Conservation (phyloP, 1,284 basidiomycete genomes). For the Ustilago trichophora region DNA sequence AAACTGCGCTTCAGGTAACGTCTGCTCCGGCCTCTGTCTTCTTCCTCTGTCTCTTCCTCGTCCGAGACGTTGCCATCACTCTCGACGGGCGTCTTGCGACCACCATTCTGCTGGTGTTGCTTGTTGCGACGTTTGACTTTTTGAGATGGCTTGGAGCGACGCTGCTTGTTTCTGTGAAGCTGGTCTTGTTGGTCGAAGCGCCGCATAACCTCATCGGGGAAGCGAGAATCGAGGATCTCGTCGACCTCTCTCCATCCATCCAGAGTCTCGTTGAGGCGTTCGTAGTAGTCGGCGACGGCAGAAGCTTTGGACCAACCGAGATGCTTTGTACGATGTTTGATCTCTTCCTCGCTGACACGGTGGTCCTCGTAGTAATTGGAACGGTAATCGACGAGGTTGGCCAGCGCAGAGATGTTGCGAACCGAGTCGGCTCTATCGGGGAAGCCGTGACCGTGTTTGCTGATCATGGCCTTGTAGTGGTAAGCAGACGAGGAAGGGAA, state of each 20-base stretch:
- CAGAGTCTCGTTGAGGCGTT: slow-evolving; percentile 57
- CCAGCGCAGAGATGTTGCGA: slow-evolving; percentile 54
- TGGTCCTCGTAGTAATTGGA: slow-evolving; percentile 58
- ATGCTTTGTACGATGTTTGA: slow-evolving; percentile 40
- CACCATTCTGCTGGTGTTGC: slow-evolving; percentile 1
- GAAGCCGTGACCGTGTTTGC: slow-evolving; percentile 49
- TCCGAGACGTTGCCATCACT: slow-evolving; percentile 53
- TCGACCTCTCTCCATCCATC: slow-evolving; percentile 64
- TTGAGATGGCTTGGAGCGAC: slow-evolving; percentile 7
- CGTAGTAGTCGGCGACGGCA: slow-evolving; percentile 56
- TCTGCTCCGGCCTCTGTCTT: slow-evolving; percentile 23
- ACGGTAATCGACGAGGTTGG: slow-evolving; percentile 58
- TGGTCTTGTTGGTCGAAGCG: slow-evolving; percentile 46
- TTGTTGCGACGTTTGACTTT: slow-evolving; percentile 33
- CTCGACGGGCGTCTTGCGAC: slow-evolving; percentile 14
- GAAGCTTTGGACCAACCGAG: slow-evolving; percentile 36
- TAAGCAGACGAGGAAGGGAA: slow-evolving; percentile 39
- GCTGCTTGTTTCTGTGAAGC: slow-evolving; percentile 11
- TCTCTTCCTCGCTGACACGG: slow-evolving; percentile 44
- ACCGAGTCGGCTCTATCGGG: slow-evolving; percentile 54
- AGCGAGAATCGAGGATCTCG: slow-evolving; percentile 63
- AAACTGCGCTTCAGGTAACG: slow-evolving; percentile 45
- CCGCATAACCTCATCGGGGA: slow-evolving; percentile 62
- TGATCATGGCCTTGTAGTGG: slow-evolving; percentile 36
- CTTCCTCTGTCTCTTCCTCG: slow-evolving; percentile 50